These are phyloP conservation scores for Ustilago vetiveriae DNA, from an alignment of 1,284 basidiomycete genomes.

Conservation along the genomic window DNA sequence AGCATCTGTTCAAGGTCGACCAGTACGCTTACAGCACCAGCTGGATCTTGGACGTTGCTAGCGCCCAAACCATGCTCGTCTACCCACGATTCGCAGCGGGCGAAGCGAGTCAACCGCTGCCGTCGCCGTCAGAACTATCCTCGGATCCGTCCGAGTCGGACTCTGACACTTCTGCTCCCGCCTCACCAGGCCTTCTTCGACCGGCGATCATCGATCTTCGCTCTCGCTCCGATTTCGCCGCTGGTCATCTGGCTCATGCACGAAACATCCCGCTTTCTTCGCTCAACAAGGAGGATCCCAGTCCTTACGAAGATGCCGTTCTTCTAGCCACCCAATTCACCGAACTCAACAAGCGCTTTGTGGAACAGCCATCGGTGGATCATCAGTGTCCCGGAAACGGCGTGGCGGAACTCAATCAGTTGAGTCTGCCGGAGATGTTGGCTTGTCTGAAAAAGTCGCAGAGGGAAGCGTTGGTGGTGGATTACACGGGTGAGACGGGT, in stretches of 20 bases:
- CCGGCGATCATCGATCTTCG: slow-evolving; percentile 35
- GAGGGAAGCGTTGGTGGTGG: slow-evolving; percentile 26
- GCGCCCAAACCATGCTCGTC: slow-evolving; percentile 32
- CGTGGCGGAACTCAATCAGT: slow-evolving; percentile 15
- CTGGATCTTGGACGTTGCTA: slow-evolving; percentile 30
- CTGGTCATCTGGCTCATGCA: slow-evolving; percentile 10
- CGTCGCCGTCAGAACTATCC: slow-evolving; percentile 5
- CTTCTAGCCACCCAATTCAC: slow-evolving; percentile 35
- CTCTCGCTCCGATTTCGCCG: slow-evolving; percentile 8
- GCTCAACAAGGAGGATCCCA: slow-evolving; percentile 19
- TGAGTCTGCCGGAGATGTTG: slow-evolving; percentile 26
- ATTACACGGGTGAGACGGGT: slow-evolving; percentile 28
- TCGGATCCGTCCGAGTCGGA: slow-evolving; percentile 13
- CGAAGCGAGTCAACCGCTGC: background rate
- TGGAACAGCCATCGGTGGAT: background rate
- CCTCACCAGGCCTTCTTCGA: slow-evolving; percentile 4
- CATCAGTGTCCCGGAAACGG: slow-evolving; percentile 21
- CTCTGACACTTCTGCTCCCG: background rate
- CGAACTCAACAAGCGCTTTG: slow-evolving; percentile 30
- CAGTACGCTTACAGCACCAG: slow-evolving; percentile 32
- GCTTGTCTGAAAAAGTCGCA: slow-evolving; percentile 7
- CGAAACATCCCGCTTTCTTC: slow-evolving; percentile 27
- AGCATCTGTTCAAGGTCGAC: slow-evolving; percentile 40
- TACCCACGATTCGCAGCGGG: slow-evolving; percentile 20
- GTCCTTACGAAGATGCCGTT: slow-evolving; percentile 28